Percentiles rank a stretch among this genome's conserved stretches.
phyloP scores from a whole-genome alignment of 768 basidiomycete genomes.

The Hygrophorus russula region DNA sequence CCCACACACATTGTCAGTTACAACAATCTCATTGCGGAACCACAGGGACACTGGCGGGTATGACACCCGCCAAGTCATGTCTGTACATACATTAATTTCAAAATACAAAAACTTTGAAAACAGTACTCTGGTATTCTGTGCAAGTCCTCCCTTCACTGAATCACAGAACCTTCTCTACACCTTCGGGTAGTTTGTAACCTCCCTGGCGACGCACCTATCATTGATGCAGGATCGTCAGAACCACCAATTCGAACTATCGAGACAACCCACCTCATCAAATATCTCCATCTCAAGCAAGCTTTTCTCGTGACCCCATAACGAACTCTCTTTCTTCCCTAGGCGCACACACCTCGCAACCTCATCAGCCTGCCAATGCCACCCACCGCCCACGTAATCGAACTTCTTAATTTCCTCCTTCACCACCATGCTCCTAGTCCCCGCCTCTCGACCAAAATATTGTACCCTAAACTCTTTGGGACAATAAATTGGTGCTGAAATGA shows the following conservation, averaged over 20 bases:
- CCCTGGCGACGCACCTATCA: constrained; percentile 9
- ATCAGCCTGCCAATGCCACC: constrained; percentile 79
- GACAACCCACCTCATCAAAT: constrained; percentile 62
- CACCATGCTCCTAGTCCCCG: constrained; percentile 16
- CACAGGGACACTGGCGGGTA: too few species aligned
- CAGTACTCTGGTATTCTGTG: too few species aligned
- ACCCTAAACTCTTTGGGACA: constrained; percentile 57
- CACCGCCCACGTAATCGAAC: constrained; percentile 54
- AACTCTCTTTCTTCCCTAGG: constrained; percentile 65
- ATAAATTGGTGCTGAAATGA: constrained; percentile 54
- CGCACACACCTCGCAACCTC: constrained; percentile 73
- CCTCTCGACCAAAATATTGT: constrained; percentile 40
- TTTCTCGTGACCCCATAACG: constrained; percentile 68
- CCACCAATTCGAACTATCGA: neutral
- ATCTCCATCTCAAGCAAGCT: constrained; percentile 73
- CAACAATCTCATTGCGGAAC: too few species aligned
- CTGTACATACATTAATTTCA: too few species aligned
- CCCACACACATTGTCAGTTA: too few species aligned
- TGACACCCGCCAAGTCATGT: too few species aligned
- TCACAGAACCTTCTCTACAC: constrained; percentile 10
- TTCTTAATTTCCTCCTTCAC: constrained; percentile 45
- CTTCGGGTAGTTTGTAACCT: constrained; percentile 9
- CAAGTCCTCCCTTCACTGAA: neutral
- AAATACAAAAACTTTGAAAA: too few species aligned
- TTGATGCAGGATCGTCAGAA: neutral